Base-by-base conservation (phyloP, 176 grass and related monocot species). In the Bolboschoenus planiculmis region DNA sequence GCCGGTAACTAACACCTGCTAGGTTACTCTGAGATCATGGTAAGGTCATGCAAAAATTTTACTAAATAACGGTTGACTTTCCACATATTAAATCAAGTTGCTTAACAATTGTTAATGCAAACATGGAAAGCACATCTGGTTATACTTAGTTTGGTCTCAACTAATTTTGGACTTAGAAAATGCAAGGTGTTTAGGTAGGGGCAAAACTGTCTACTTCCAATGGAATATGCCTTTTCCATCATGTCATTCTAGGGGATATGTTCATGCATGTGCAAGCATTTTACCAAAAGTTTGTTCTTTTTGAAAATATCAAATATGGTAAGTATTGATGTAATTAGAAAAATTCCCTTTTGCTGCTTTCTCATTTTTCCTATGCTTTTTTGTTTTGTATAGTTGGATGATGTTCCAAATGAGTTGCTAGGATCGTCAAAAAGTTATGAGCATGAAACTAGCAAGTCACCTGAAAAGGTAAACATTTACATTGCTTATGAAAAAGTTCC, bases 361-460 rank as follows among this genome's bases (percentile, higher is more conserved):
- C 63, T 86, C 79, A 84, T 86, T 78, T 53, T 9, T 34, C 11
- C 43, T 80, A 78, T 14, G 0, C 16, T 10, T 77, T 77, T 74
- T 40, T 77, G 8, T 62, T 58, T 80, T 78, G 43, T 84, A 62
- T 86, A 96, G 91, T 83, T 88, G 0, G 84, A 92, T 10, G 87
- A 86, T 16, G 80, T 85, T 75, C 90, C 87, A 0, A 89, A 84
- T 4, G 87, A 56, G 24, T 34, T 55, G 2, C 79, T 89, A 9
- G 87, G 88, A 89, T 78, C 70, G 0, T 74, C 46, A n/a, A 90
- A 65, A 61, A 84, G 63, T 31, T 81, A 56, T 1, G 93, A 96
- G 37, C 86, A 93, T 55, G 93, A 89, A 82, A 78, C 90, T 10
- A 96, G 86, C 82, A 96, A n/a, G 46, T 85, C 85, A 2, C 53